Base-by-base conservation (phyloP, 768 basidiomycete genomes). In the Boletus bicolor region DNA sequence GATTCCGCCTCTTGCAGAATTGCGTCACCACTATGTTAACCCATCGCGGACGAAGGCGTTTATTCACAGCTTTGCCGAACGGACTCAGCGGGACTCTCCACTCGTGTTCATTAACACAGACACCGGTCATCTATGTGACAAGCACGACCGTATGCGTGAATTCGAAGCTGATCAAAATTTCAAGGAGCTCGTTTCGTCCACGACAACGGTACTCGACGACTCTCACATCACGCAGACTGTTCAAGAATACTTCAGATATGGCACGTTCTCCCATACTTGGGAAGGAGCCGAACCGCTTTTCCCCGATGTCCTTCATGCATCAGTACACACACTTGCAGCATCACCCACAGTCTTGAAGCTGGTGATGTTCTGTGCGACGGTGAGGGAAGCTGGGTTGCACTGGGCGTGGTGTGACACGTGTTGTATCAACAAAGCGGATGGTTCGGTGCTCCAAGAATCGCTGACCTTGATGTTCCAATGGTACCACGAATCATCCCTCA, bases 211-310 rank as follows among this genome's bases (percentile, higher is more conserved):
- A 7, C 39, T 19, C 10, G 39, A 41, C 11, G 5, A 19, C 5
- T 6, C 39, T 6, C 39, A 11, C 11, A 41, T 41, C 39, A 8
- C 0, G 5, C 19, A 12, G 19, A 21, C 19, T 19, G 19, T 41
- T 19, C 39, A 21, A 5, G 4, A 21, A 21, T 21, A 41, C 19
- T 41, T 41, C 19, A 28, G 41, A 17, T 57, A 53, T 7, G 51
- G 35, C 8, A 53, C 53, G 21, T 35, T 57, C 11, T 57, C 56
- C 5, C 50, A 56, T 30, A 56, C 43, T 5, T 56, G 55, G 55
- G 55, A 52, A 12, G 34, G 32, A 2, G 21, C 21, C 1, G 35
- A 51, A 24, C 43, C 44, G 3, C 36, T 28, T 1, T 44, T 51
- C 21, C 34, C 39, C 5, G 44, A 43, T 17, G 48, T 56, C 21